Base-by-base conservation (phyloP, 108 stramenopile genomes). In the Pseudonitzschia delicatissima region DNA sequence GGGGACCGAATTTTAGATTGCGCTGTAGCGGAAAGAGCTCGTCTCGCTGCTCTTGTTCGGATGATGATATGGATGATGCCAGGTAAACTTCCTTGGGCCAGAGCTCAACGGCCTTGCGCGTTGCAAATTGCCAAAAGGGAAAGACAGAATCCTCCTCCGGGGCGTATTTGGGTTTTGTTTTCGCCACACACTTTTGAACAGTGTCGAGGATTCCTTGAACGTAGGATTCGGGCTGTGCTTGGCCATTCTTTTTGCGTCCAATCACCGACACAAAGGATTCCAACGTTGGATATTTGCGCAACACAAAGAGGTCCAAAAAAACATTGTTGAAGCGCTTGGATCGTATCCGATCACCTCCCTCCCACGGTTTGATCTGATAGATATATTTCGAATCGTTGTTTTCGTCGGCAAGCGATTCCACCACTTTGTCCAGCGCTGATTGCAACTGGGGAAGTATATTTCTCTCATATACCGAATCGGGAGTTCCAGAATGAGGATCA, bases 91-190 rank as follows among this genome's bases (percentile, higher is more conserved):
- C 88, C 47, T 80, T 79, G 35, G 86, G 71, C 88, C 88, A 90
- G 76, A 85, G 60, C 72, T 87, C 85, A 33, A 90, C 63, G 15
- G 86, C 86, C 57, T 90, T 87, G 21, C 85, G 69, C n/a, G 80
- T 83, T n/a, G 57, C 32, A 71, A 90, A 90, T 31, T 90, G 88
- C 76, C 80, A 90, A 57, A 80, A 71, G 7, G 85, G 80, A 66
- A 27, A 85, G 4, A 82, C 69, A 0, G 71, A 47, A 15, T 28
- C 40, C 51, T 6, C 32, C 15, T 47, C 50, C 17, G 20, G n/a
- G 23, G 27, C 23, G 12, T 21, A 2, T 32, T 53, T 8, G 23
- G 59, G 12, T 61, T 32, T 29, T 33, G 42, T 8, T 3, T 3
- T 6, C n/a, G 42, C 7, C 17, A n/a, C n/a, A n/a, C 42, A 44